Percentiles rank a stretch among this genome's conserved stretches.
phyloP scores from a whole-genome alignment of 192 early-diverging fungal genomes.

The Coemansia sp. region DNA sequence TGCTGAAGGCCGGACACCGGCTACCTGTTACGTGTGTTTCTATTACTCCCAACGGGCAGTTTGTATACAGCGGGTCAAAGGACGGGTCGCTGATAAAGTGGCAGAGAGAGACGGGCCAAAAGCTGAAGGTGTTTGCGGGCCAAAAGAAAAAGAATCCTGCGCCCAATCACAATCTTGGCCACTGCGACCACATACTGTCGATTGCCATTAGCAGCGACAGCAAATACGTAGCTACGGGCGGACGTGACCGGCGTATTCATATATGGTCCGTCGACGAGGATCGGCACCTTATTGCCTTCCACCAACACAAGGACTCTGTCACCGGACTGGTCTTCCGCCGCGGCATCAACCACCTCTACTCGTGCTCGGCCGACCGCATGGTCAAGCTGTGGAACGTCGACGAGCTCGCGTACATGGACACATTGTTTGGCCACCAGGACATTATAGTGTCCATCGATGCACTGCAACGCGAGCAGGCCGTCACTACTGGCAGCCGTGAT shows the following conservation, averaged over 20 bases:
- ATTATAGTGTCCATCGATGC: conserved; percentile 75
- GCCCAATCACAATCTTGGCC: conserved; percentile 61
- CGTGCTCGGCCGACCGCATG: conserved; percentile 84
- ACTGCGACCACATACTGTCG: conserved; percentile 71
- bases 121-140: conserved; percentile 66
- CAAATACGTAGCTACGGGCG: conserved; percentile 77
- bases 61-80: conserved; percentile 85
- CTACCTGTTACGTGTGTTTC: conserved; percentile 81
- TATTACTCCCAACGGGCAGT: conserved; percentile 60
- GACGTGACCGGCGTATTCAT: conserved; percentile 85
- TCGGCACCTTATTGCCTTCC: conserved; percentile 68
- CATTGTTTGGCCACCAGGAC: conserved; percentile 98
- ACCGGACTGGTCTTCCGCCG: conserved; percentile 82
- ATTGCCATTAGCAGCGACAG: conserved; percentile 68
- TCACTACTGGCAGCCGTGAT: conserved; percentile 88
- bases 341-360: conserved; percentile 75
- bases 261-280: conserved; percentile 85
- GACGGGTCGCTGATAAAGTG: conserved; percentile 92
- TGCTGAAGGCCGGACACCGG: conserved; percentile 57
- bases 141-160: conserved; percentile 61
- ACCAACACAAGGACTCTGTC: conserved; percentile 90
- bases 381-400: conserved; percentile 97
- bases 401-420: conserved; percentile 89
- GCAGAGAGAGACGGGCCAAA: conserved; percentile 64
- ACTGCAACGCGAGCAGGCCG: conserved; percentile 82